Conservation (phyloP, 768 basidiomycete genomes). For the Tulasnella sp. region DNA sequence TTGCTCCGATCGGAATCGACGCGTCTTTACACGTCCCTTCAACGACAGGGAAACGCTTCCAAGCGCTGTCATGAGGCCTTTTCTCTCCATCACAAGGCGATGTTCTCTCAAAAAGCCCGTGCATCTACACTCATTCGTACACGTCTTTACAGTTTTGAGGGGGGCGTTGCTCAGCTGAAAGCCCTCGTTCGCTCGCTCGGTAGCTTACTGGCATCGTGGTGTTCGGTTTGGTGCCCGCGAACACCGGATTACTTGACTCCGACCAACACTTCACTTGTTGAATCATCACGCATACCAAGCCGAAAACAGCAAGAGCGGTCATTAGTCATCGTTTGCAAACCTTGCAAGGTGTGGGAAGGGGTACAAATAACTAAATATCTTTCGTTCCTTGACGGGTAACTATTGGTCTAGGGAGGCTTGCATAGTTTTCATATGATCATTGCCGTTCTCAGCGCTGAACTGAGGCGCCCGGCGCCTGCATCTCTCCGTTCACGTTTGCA, state of each 20-base stretch:
- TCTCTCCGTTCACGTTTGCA: background rate
- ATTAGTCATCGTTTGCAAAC: background rate
- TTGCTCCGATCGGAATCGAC: background rate
- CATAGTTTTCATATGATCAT: background rate
- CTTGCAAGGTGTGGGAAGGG: background rate
- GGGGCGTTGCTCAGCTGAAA: background rate
- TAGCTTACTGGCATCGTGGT: background rate
- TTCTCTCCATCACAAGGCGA: background rate
- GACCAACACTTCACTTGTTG: background rate
- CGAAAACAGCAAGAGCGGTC: background rate
- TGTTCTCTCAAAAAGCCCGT: background rate
- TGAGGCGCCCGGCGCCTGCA: background rate
- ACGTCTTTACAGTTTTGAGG: background rate
- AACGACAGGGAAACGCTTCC: background rate
- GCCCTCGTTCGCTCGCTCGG: background rate
- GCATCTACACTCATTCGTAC: background rate
- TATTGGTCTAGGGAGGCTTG: background rate
- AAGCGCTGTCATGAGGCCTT: background rate
- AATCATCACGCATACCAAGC: background rate
- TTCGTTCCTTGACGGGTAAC: background rate
- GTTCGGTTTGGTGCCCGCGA: background rate
- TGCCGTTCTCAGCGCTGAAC: background rate
- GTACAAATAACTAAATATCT: background rate
- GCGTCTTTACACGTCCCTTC: background rate
- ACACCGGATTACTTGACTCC: background rate